Base-by-base conservation (phyloP, 1,139 yeast species). In the Scheffersomyces titani region DNA sequence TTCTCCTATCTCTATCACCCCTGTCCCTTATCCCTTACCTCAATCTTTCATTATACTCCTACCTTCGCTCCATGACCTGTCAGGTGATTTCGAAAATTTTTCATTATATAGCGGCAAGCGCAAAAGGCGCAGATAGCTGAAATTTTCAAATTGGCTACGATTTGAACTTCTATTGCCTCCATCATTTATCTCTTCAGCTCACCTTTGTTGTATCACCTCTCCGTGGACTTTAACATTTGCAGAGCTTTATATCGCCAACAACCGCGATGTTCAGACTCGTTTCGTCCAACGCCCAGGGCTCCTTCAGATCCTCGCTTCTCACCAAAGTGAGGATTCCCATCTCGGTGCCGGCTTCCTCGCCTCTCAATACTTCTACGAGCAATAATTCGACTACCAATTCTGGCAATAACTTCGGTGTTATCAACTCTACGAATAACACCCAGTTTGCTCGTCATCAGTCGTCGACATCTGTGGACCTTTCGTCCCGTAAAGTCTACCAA, bases 251-350 rank as follows among this genome's bases (percentile, higher is more conserved):
- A 30, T 30, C 40, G 16, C 40, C 40, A 30, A 30, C 4, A 9
- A 16, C 20, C 20, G 22, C 48, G 47, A 78, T 79, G 82, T 78
- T 79, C 60, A 73, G 83, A 63, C 71, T 78, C 58, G 72, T 78
- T 40, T 68, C 69, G 30, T 54, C 74, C 16, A 76, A 75, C 61
- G 73, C 81, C 24, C 76, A 69, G 56, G 76, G 70, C 59, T 71
- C 76, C 53, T 65, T 79, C 49, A 71, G 80, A 57, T 82, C 83
- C 11, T 76, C 69, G 48, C 64, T 78, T 54, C 70, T 77, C 56
- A 77, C 70, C 69, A 77, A 78, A 61, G 78, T 78, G 40, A 72
- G 79, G 59, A 69, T 68, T 52, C 73, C 73, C 61, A 69, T 46
- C 24, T 20, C 24, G 22, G 22, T 22, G 6, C 61, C 68, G 11